These are phyloP conservation scores for Rutstroemia sydowiana DNA, from an alignment of 2,329 filamentous ascomycete genomes.

Conservation along the genomic window DNA sequence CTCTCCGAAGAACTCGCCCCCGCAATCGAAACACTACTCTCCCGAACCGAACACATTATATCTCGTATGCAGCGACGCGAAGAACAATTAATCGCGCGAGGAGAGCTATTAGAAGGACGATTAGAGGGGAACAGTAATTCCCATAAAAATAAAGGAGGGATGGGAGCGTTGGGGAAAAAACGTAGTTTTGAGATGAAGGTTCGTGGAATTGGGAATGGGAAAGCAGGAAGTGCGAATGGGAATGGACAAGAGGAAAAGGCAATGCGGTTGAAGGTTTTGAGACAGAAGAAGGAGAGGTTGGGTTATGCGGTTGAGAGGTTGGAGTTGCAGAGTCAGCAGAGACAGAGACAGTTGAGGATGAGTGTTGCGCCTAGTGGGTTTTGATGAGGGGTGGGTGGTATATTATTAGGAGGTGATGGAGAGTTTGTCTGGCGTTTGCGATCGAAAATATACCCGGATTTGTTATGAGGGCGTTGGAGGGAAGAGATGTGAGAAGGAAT, in stretches of 20 bases:
- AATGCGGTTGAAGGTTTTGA: conserved; percentile 49
- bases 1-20: conserved; percentile 64
- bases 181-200: background rate
- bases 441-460: background rate
- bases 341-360: conserved; percentile 63
- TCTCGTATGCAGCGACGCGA: conserved; percentile 61
- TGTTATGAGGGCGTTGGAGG: no score
- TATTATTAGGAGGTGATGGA: background rate
- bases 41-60: conserved; percentile 54
- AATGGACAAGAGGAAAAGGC: conserved; percentile 20
- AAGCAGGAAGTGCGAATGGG: no score
- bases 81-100: conserved; percentile 56
- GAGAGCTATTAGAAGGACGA: conserved; percentile 58
- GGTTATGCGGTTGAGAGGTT: conserved; percentile 64
- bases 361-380: conserved; percentile 48
- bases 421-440: background rate
- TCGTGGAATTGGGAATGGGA: no score
- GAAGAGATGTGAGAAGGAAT: no score
- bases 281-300: conserved; percentile 63
- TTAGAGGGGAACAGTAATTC: conserved; percentile 38
- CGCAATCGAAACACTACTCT: conserved; percentile 58
- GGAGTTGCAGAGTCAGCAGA: conserved; percentile 59
- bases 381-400: background rate
- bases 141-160: conserved; percentile 37
- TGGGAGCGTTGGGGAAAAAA: conserved; percentile 34